Evolutionary conservation across 495 filamentous ascomycete species (phyloP).

Genomic region (Paragyromitra xinjiangensis): DNA sequence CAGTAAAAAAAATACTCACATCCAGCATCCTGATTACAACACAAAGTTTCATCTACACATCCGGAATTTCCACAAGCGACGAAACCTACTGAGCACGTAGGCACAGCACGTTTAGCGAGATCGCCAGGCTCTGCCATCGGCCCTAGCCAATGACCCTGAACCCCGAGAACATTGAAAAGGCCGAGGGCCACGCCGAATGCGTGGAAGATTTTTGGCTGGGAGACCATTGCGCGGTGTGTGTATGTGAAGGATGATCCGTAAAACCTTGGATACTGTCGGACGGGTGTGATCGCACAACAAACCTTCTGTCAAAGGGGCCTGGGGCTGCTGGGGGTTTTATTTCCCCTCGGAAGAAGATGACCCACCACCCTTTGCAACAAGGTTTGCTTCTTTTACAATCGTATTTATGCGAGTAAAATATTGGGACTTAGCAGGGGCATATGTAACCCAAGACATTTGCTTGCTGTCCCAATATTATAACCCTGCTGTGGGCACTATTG

Average conservation of each 20-base stretch:
- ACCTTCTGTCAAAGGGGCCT: conserved; percentile 2
- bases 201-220: neutral
- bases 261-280: neutral
- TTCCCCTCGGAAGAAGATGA: neutral
- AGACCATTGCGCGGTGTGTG: neutral
- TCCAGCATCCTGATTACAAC: conserved; percentile 34
- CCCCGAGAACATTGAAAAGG: conserved; percentile 21
- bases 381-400: neutral
- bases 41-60: conserved; percentile 5
- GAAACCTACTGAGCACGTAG: conserved; percentile 5
- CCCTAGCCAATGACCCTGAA: conserved; percentile 32
- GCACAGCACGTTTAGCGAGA: neutral
- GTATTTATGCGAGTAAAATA: neutral
- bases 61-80: conserved; percentile 27
- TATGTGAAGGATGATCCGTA: neutral
- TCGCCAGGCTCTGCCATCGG: conserved; percentile 21
- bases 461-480: neutral
- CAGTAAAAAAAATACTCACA: conserved; percentile 30
- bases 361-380: neutral
- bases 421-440: neutral
- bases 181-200: neutral
- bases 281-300: conserved; percentile 3
- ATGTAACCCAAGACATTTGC: neutral
- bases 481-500: neutral
- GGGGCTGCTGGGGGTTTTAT: conserved; percentile 25